phyloP scores from a whole-genome alignment of 805 yeast species.

The Groenewaldozyma tartarivorans region DNA sequence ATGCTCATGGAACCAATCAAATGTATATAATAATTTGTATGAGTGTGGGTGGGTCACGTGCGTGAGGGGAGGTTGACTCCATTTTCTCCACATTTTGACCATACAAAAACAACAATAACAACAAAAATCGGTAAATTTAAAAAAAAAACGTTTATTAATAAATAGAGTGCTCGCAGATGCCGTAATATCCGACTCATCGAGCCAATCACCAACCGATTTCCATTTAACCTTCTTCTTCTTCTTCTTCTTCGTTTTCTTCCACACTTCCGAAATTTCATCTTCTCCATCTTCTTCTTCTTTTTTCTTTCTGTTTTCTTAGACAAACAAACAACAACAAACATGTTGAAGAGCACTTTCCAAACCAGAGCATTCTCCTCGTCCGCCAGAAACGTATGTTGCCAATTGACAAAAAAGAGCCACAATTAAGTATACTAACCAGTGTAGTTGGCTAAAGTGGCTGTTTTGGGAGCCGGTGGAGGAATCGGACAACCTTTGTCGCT shows the following conservation, averaged over 20 bases:
- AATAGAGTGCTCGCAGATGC: too few relatives aligned
- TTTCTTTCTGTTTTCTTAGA: not conserved
- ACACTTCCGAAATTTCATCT: too few relatives aligned
- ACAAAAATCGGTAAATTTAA: too few relatives aligned
- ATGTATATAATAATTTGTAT: too few relatives aligned
- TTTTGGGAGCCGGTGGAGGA: conserved; percentile 94
- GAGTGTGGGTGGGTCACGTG: too few relatives aligned
- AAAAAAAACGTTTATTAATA: too few relatives aligned
- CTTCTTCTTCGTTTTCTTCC: not conserved
- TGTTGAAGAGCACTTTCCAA: conserved; percentile 1
- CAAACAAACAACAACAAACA: not conserved
- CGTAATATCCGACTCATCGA: too few relatives aligned
- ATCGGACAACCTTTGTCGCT: conserved; percentile 86
- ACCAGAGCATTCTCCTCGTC: conserved; percentile 15
- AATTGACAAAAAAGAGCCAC: not conserved
- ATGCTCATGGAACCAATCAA: too few relatives aligned
- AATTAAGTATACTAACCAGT: conserved; percentile 1
- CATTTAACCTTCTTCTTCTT: not conserved
- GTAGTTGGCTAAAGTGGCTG: conserved; percentile 54
- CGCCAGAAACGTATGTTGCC: conserved; percentile 10
- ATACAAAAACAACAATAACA: too few relatives aligned
- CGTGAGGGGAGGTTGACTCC: too few relatives aligned
- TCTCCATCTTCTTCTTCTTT: not conserved
- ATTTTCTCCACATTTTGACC: too few relatives aligned
- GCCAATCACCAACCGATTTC: too few relatives aligned